Evolutionary conservation across 208 protist genomes (phyloP), one percentile per base, ranked within the genome.

Genomic region (Leishmania tarentolae): DNA sequence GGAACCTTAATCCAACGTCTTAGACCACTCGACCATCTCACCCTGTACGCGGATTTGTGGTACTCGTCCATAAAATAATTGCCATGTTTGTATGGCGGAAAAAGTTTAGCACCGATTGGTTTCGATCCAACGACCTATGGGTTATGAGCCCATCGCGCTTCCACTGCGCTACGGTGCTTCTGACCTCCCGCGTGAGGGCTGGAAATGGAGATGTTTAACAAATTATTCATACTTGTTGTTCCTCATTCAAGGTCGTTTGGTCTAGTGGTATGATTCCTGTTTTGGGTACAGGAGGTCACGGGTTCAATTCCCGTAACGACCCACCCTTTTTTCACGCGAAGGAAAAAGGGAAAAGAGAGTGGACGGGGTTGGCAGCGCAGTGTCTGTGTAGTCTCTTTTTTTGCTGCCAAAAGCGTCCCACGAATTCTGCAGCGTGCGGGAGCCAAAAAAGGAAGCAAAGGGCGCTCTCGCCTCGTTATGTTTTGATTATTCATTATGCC

Each of bases 131-230:
- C 93, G 94, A 92, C 94, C 94, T 97, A 96, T 96, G 92, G 93
- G 93, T 97, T 97, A 97, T 96, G 93, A 97, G 94, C 93, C 94
- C 92, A 96, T 96, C 94, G 93, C 94, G 93, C 94, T 97, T 91
- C 94, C 93, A 95, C 94, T 97, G 94, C 93, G 94, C 94, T 93
- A 97, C 94, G 93, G 89, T 97, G 94, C 94, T 97, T 83, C 87
- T 40, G 0, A 0, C 0, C 11, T 1, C 0, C 11, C 5, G 13
- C 9, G 15, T 13, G 0, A 0, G 7, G 0, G 6, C 21, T 46
- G 6, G 17, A 6, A 0, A 7, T 0, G 21, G 9, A 1, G 42
- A 2, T 5, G 6, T 15, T 15, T 50, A 17, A 9, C 40, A 0
- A 31, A 65, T 8, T 0, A 0, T 47, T n/a, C 0, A 35, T 1